phyloP scores from a whole-genome alignment of 2,329 filamentous ascomycete species.

The Gnomoniopsis smithogilvyi region DNA sequence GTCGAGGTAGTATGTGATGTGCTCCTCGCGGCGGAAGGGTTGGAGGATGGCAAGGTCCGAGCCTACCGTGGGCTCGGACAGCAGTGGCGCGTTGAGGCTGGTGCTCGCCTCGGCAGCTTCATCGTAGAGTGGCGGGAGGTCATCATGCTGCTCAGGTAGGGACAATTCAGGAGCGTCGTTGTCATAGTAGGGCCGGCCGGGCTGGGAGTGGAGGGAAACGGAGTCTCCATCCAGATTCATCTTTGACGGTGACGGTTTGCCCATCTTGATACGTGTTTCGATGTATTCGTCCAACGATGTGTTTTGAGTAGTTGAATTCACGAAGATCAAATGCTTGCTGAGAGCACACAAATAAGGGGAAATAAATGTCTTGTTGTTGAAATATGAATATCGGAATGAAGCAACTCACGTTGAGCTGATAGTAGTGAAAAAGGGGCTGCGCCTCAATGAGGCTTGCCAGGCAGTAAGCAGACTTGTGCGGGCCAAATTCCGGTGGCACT shows the following conservation, averaged over 20 bases:
- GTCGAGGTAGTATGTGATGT: slow-evolving; percentile 37
- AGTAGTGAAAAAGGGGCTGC: neutral
- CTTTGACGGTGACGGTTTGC: slow-evolving; percentile 21
- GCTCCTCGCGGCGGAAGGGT: slow-evolving; percentile 11
- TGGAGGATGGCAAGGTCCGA: slow-evolving; percentile 16
- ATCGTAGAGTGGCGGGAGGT: slow-evolving; percentile 46
- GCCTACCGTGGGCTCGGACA: slow-evolving; percentile 14
- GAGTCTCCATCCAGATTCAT: slow-evolving; percentile 22
- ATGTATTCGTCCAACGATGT: neutral
- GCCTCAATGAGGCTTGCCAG: too few species aligned
- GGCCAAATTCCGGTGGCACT: neutral
- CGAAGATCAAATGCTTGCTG: neutral
- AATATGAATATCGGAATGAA: neutral
- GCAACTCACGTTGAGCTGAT: neutral
- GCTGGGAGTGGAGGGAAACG: slow-evolving; percentile 27
- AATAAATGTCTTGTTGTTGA: neutral
- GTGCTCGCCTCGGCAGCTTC: slow-evolving; percentile 26
- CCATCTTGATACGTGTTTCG: slow-evolving; percentile 20
- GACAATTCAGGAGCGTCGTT: slow-evolving; percentile 32
- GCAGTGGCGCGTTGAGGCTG: slow-evolving; percentile 23
- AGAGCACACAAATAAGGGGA: neutral
- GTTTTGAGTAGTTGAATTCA: neutral
- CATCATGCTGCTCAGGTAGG: slow-evolving; percentile 25
- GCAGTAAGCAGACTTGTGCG: neutral
- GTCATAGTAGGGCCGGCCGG: slow-evolving; percentile 31